Evolutionary conservation across 208 protist genomes (phyloP), one percentile per base, ranked within the genome.

Genomic region (Leishmania amazonensis): DNA sequence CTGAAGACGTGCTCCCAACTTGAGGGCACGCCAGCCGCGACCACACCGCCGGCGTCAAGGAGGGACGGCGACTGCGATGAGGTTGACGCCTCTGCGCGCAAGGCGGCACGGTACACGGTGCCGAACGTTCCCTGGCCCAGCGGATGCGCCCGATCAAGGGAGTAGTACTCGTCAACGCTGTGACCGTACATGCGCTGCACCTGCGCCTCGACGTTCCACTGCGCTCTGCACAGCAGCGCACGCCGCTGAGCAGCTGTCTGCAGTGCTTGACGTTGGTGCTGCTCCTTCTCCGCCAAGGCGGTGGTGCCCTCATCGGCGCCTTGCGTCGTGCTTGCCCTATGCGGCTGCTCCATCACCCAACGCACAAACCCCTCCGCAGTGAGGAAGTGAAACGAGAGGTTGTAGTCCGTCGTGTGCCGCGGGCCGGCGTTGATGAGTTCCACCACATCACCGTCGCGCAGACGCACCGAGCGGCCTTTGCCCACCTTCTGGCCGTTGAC

Each of bases 111-210:
- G 79, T 87, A 88, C n/a, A 93, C 90, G 21, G 80, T 84, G 57
- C 88, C 90, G 67, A 93, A 93, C 8, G 79, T 79, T 3, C 90
- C 90, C 47, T 82, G 53, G 19, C 90, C 90, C 8, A 93, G 81
- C 31, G 87, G 87, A 19, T 65, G 51, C 4, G 51, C 74, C 6
- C 75, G 78, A 77, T 89, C 78, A 21, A 91, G 64, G 31, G n/a
- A 40, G 74, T 93, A 93, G 80, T 83, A 90, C 75, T 90, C 85
- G 42, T 87, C 87, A 13, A 90, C 85, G 42, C 76, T 42, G 71
- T 86, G 84, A 49, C 53, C 35, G 78, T 93, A 90, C 83, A 93
- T 93, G 84, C 90, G 88, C 31, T 82, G 65, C 38, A 90, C 83
- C 84, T 91, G 85, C 70, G 85, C 86, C 31, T 83, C 73, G 24